Percentiles rank a stretch among this genome's conserved stretches.
These are phyloP conservation scores for Lactarius tabidus DNA, from an alignment of 768 basidiomycete species.

Conservation along the genomic window DNA sequence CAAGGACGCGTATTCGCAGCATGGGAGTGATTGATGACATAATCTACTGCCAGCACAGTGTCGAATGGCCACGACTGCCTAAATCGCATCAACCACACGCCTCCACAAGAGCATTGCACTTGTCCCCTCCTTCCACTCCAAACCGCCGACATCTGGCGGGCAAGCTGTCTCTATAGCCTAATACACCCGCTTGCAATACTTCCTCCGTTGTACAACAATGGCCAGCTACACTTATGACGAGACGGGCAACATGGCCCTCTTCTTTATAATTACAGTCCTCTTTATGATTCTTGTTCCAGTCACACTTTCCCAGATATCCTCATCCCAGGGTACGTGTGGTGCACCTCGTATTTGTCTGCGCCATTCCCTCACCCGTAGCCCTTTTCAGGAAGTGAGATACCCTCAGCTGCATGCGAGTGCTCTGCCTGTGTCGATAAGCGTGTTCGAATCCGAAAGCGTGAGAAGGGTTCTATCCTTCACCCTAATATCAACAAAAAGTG, in stretches of 20 bases:
- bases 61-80: not conserved
- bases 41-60: constrained; percentile 14
- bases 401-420: constrained; percentile 22
- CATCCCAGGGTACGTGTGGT: constrained; percentile 3
- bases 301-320: constrained; percentile 42
- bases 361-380: not conserved
- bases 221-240: constrained; percentile 85
- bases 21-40: constrained; percentile 19
- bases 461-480: constrained; percentile 24
- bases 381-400: constrained; percentile 12
- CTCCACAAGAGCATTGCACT: not conserved
- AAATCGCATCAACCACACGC: not conserved
- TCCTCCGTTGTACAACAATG: constrained; percentile 39
- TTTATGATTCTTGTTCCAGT: constrained; percentile 77
- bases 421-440: constrained; percentile 28
- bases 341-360: not conserved
- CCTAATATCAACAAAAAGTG: constrained; percentile 14
- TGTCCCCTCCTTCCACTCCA: not conserved
- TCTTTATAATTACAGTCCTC: constrained; percentile 89
- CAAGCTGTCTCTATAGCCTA: not conserved
- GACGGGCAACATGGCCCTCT: constrained; percentile 79
- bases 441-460: constrained; percentile 32
- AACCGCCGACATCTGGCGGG: not conserved
- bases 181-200: constrained; percentile 1
- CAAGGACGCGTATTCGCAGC: constrained; percentile 25